A percentile compares a stretch with the other conserved stretches of the same genome.
phyloP scores from a whole-genome alignment of 306 rosid genomes.

The Fragaria nilgerrensis region DNA sequence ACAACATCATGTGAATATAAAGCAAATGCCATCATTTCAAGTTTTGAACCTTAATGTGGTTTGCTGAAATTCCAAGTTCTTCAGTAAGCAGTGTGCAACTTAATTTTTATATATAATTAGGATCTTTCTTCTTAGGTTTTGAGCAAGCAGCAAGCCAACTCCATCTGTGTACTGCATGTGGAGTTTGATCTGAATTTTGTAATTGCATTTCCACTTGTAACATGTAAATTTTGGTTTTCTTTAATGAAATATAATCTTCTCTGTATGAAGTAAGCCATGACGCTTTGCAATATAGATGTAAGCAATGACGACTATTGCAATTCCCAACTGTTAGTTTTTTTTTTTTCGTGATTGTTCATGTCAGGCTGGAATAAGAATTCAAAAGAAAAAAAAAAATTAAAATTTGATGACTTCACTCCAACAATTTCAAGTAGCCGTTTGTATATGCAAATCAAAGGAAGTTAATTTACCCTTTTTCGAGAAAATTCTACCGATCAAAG shows the following conservation, averaged over 20 bases:
- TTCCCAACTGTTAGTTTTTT: neutral
- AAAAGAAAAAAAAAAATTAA: neutral
- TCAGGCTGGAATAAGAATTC: neutral
- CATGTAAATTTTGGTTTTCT: neutral
- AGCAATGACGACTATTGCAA: slow-evolving; percentile 5
- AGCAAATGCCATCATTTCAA: neutral
- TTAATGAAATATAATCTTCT: neutral
- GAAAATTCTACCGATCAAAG: too few species aligned
- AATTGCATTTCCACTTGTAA: neutral
- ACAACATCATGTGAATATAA: neutral
- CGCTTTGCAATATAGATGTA: neutral
- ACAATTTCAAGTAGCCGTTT: too few species aligned
- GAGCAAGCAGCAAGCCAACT: neutral
- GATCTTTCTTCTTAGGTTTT: slow-evolving; percentile 8
- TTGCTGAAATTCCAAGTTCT: neutral
- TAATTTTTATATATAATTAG: neutral
- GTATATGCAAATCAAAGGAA: too few species aligned
- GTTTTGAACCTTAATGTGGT: neutral
- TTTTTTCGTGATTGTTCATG: neutral
- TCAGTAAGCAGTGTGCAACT: neutral
- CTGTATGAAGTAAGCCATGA: slow-evolving; percentile 10
- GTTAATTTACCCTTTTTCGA: too few species aligned
- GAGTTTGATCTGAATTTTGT: slow-evolving; percentile 16
- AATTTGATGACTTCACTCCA: neutral
- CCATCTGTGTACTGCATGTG: neutral